Percentiles rank a stretch among this genome's conserved stretches.
These are phyloP conservation scores for Hirsutella rhossiliensis DNA, from an alignment of 2,329 filamentous ascomycete species.

Conservation along the genomic window DNA sequence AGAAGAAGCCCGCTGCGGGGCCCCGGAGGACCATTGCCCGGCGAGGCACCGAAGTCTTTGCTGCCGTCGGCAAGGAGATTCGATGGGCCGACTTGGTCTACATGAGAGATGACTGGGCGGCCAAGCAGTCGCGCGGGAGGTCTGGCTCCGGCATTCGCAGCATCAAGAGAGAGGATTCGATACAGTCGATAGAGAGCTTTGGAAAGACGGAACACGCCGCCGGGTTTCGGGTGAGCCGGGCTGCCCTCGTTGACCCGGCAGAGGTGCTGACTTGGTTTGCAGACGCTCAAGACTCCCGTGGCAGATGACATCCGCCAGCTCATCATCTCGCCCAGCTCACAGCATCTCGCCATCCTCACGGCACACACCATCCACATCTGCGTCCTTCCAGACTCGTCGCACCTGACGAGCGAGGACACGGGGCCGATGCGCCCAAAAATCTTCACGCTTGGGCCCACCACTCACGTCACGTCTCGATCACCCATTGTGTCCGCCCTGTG, in stretches of 20 bases:
- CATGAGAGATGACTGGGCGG: slow-evolving; percentile 51
- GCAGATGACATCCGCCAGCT: slow-evolving; percentile 78
- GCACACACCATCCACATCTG: slow-evolving; percentile 81
- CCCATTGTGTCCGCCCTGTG: slow-evolving; percentile 73
- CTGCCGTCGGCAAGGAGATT: slow-evolving; percentile 79
- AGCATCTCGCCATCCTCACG: slow-evolving; percentile 76
- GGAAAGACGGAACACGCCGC: slow-evolving; percentile 13
- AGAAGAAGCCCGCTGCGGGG: slow-evolving; percentile 31
- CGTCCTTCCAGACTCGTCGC: slow-evolving; percentile 68
- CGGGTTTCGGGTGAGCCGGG: slow-evolving; percentile 20
- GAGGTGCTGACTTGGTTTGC: slow-evolving; percentile 3
- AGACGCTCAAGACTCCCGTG: slow-evolving; percentile 68
- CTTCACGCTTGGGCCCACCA: slow-evolving; percentile 84
- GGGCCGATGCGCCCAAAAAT: slow-evolving; percentile 68
- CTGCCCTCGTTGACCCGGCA: neutral
- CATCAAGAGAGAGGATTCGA: slow-evolving; percentile 37
- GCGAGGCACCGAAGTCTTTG: slow-evolving; percentile 78
- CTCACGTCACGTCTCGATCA: slow-evolving; percentile 77
- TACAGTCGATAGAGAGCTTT: slow-evolving; percentile 21
- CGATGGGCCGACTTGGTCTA: slow-evolving; percentile 79
- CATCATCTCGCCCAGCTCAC: slow-evolving; percentile 67
- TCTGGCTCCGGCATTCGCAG: slow-evolving; percentile 20
- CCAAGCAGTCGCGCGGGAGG: slow-evolving; percentile 16
- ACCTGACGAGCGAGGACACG: slow-evolving; percentile 57
- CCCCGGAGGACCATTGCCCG: slow-evolving; percentile 61